These are phyloP conservation scores for Neofusicoccum ribis DNA, from an alignment of 2,329 filamentous ascomycete genomes.

Conservation along the genomic window DNA sequence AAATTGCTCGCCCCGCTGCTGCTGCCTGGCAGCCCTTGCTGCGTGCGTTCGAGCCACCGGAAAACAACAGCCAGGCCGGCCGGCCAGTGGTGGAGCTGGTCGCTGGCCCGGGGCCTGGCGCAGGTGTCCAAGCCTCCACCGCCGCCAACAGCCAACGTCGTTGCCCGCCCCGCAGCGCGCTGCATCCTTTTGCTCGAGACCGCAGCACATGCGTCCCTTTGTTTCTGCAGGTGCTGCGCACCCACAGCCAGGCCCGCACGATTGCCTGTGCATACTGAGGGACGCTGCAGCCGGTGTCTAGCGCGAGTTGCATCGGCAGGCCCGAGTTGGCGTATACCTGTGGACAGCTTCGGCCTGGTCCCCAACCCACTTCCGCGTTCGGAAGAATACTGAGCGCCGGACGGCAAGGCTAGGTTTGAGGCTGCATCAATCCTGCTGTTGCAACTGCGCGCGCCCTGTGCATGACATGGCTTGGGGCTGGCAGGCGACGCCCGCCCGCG, in stretches of 20 bases:
- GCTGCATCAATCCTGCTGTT: no score
- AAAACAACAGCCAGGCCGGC: neutral
- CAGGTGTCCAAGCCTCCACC: neutral
- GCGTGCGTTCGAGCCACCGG: neutral
- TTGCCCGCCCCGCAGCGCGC: neutral
- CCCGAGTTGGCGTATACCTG: no score
- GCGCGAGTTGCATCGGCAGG: no score
- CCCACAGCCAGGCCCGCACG: neutral
- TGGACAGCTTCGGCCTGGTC: no score
- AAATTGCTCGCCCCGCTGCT: neutral
- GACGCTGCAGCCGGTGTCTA: no score
- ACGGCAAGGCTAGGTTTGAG: no score
- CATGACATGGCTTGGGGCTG: slow-evolving; percentile 4
- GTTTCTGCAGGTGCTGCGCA: slow-evolving; percentile 7
- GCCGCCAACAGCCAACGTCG: neutral
- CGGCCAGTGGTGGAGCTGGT: neutral
- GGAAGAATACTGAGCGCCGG: no score
- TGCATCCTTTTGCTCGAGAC: neutral
- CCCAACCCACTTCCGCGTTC: no score
- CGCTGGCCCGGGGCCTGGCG: no score
- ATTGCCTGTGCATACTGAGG: neutral
- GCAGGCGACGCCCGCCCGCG: no score
- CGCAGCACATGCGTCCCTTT: neutral
- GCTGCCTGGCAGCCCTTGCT: neutral
- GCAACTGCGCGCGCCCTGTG: neutral